Evolutionary conservation across 106 monocot species (phyloP).

Genomic region (Narthecium ossifragum): DNA sequence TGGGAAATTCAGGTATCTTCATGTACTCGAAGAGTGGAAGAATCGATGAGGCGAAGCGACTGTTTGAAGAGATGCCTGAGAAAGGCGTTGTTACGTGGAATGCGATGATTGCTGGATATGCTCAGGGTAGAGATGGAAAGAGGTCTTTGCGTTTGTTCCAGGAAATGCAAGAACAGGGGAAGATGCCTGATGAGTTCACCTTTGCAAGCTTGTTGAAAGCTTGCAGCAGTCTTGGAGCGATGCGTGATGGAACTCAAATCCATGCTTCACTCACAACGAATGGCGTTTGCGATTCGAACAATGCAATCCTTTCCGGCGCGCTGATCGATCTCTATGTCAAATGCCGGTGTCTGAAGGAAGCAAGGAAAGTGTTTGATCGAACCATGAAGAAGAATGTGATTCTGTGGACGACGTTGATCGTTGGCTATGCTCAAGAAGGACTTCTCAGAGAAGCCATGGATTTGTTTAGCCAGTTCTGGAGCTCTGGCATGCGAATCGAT

Average conservation of each 20-base stretch:
- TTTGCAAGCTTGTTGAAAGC: conserved; percentile 48
- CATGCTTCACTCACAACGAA: conserved; percentile 24
- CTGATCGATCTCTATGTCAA: conserved; percentile 41
- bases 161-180: conserved; percentile 21
- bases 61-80: conserved; percentile 7
- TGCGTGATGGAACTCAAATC: conserved; percentile 24
- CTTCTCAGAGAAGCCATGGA: conserved; percentile 23
- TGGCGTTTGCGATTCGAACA: conserved; percentile 14
- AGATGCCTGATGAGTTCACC: conserved; percentile 37
- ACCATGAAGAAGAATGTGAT: conserved; percentile 22
- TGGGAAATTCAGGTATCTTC: conserved; percentile 29
- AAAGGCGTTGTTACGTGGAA: conserved; percentile 34
- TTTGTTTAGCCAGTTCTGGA: conserved; percentile 22
- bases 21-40: conserved; percentile 35
- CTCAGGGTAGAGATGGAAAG: conserved; percentile 9
- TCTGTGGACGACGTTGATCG: conserved; percentile 35
- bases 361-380: conserved; percentile 34
- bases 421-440: conserved; percentile 32
- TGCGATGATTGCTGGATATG: conserved; percentile 39
- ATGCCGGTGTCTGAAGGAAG: conserved; percentile 13
- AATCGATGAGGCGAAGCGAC: conserved; percentile 10
- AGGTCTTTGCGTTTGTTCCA: conserved; percentile 25
- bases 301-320: conserved; percentile 36
- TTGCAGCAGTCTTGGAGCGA: conserved; percentile 22
- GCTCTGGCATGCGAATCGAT: conserved; percentile 22